phyloP scores from a whole-genome alignment of 2,329 filamentous ascomycete genomes.

The Clonostachys solani region DNA sequence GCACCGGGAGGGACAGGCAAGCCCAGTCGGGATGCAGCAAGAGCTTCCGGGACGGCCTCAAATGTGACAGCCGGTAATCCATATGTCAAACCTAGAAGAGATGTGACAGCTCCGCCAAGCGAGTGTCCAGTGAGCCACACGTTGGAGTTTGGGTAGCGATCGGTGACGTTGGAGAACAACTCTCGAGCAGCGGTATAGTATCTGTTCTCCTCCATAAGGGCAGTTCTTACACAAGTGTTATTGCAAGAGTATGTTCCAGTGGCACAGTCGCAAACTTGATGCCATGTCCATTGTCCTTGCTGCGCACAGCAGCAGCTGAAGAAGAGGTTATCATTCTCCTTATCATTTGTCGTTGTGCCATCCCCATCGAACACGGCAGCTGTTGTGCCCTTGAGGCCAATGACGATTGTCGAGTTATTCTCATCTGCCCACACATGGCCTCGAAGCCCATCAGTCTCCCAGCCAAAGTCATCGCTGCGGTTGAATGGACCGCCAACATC shows the following conservation, averaged over 20 bases:
- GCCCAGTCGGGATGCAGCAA: conserved; percentile 79
- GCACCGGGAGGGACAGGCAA: conserved; percentile 80
- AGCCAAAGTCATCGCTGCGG: conserved; percentile 84
- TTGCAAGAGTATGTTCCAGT: conserved; percentile 87
- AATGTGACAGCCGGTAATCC: conserved; percentile 89
- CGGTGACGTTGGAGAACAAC: conserved; percentile 88
- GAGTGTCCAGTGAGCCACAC: conserved; percentile 93
- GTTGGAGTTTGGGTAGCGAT: conserved; percentile 77
- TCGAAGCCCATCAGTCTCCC: conserved; percentile 82
- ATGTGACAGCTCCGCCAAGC: conserved; percentile 82
- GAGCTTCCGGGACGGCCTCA: conserved; percentile 85
- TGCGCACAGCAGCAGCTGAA: conserved; percentile 98
- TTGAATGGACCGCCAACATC: conserved; percentile 79
- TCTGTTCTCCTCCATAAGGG: conserved; percentile 75
- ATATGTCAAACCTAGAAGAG: conserved; percentile 87
- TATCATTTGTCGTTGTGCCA: conserved; percentile 95
- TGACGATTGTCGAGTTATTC: conserved; percentile 80
- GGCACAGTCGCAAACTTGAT: conserved; percentile 90
- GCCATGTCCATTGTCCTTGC: conserved; percentile 85
- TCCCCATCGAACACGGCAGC: conserved; percentile 94
- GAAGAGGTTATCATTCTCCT: conserved; percentile 95
- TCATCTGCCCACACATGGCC: conserved; percentile 92
- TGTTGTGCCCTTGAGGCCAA: conserved; percentile 88
- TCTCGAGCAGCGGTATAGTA: conserved; percentile 90
- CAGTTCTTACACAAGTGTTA: conserved; percentile 77